phyloP scores from a whole-genome alignment of 306 rosid genomes.

The apple (Malus domestica) region ASM211411v1 NC_041796.1:28121001-28121500 shows the following conservation, averaged over 20 bases:
- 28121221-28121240: constrained; percentile 42
- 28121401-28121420: constrained; percentile 68
- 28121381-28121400: constrained; percentile 76
- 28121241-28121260: constrained; percentile 84
- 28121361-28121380: constrained; percentile 71
- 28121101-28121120: constrained; percentile 1
- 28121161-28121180: neutral
- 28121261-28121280: constrained; percentile 89
- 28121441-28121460: constrained; percentile 81
- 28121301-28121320: constrained; percentile 70
- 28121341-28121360: constrained; percentile 53
- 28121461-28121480: constrained; percentile 38
- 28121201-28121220: neutral
- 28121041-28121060: neutral
- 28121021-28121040: constrained; percentile 23
- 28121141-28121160: neutral
- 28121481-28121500: constrained; percentile 13
- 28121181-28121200: neutral
- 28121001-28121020: constrained; percentile 5
- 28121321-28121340: constrained; percentile 55
- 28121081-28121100: neutral
- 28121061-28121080: constrained; percentile 22
- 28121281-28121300: constrained; percentile 76
- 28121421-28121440: constrained; percentile 90
- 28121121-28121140: neutral